Evolutionary conservation across 2,329 filamentous ascomycete species (phyloP), one percentile per base, ranked within the genome.

Genomic region (Nothophoma quercina): DNA sequence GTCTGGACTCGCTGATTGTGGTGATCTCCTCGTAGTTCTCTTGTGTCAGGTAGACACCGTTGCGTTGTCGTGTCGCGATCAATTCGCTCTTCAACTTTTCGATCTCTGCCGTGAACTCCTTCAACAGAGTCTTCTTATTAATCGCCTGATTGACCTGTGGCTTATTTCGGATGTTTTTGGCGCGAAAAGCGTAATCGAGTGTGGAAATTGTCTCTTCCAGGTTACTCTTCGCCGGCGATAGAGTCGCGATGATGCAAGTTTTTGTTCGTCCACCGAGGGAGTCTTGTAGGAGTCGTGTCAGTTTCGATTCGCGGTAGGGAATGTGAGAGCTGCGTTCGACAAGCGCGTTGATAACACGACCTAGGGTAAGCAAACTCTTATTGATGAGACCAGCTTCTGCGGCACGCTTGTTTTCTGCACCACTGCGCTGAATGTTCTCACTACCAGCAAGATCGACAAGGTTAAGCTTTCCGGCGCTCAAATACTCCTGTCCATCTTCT

Each of bases 141-240:
- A 98, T 86, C 69, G 91, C 85, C 40, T 91, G 90, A 75, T 98
- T 99, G 65, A 96, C 83, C 69, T 99, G 95, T 0, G 95, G 96
- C 75, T 97, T 97, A 76, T 99, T 99, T 41, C 91, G 89, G 67
- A 99, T 99, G 64, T 99, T 98, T 80, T 99, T 99, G 13, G 95
- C 95, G 38, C 95, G 86, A 77, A 98, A 98, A 9, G 95, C 96
- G 70, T 99, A 99, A 73, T 99, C 95, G 1, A 99, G 83, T 0
- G 96, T 99, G 0, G 95, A 98, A 55, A 99, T 98, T 0, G 96
- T 99, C 75, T 99, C 95, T 69, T 99, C 95, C 1, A 99, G 81
- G 65, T 98, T 99, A 75, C 88, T 93, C 75, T 95, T 96, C 7
- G 93, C 91, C 1, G 95, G 93, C 2, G 95, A 98, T 32, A 99